Evolutionary conservation across 306 rosid genomes (phyloP).

Genomic region (Corylus americana): DNA sequence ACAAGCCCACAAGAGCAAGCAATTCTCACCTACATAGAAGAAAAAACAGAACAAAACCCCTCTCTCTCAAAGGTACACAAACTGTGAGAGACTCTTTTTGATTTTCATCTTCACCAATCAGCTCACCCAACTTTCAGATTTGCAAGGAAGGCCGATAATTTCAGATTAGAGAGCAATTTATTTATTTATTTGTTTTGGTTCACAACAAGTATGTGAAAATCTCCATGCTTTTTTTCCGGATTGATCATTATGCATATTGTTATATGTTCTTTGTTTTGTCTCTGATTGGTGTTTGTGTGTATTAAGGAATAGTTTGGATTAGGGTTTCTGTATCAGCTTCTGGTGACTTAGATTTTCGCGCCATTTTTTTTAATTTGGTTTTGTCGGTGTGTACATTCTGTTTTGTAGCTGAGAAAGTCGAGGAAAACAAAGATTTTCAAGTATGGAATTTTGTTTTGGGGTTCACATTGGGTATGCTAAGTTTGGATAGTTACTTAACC

Average conservation of each 20-base stretch:
- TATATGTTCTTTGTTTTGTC: neutral
- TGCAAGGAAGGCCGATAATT: neutral
- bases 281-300: neutral
- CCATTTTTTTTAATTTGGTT: neutral
- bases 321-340: constrained; percentile 5
- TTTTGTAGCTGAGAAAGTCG: constrained; percentile 3
- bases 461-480: neutral
- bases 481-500: neutral
- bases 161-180: neutral
- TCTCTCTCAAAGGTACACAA: neutral
- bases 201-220: neutral
- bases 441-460: neutral
- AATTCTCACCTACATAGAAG: neutral
- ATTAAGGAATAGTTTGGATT: neutral
- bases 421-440: neutral
- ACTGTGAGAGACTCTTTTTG: neutral
- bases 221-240: neutral
- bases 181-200: neutral
- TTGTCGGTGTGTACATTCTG: neutral
- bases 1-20: neutral
- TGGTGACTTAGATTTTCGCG: neutral
- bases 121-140: neutral
- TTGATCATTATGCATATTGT: neutral
- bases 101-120: neutral
- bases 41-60: neutral